Conservation (phyloP, 1,284 basidiomycete genomes). For the Pholiota adiposa region DNA sequence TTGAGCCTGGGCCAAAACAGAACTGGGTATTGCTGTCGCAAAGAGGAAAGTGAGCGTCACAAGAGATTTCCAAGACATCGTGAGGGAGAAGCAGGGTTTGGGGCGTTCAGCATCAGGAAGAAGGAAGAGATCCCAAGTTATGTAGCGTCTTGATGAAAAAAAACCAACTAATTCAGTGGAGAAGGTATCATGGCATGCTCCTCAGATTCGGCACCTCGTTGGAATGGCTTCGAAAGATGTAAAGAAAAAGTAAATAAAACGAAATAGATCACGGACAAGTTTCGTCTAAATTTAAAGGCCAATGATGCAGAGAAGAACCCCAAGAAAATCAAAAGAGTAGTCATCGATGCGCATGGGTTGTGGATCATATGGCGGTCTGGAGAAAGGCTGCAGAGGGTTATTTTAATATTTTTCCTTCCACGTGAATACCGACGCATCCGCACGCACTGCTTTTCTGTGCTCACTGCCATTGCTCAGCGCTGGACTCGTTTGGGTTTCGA, state of each 20-base stretch:
- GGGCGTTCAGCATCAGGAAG: neutral
- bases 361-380: constrained; percentile 1
- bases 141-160: neutral
- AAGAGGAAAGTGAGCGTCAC: neutral
- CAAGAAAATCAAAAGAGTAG: neutral
- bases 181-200: neutral
- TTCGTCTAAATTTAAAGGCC: neutral
- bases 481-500: too few species aligned
- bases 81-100: neutral
- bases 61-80: constrained; percentile 3
- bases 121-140: neutral
- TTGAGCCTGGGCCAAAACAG: constrained; percentile 19
- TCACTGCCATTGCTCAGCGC: too few species aligned
- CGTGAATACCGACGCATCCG: neutral
- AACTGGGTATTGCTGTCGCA: neutral
- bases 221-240: neutral
- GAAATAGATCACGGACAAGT: neutral
- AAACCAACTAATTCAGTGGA: neutral
- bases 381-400: neutral
- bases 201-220: neutral
- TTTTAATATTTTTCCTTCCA: neutral
- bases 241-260: neutral
- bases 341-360: neutral
- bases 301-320: neutral
- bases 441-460: too few species aligned